These are phyloP conservation scores for Scorias spongiosa DNA, from an alignment of 2,329 filamentous ascomycete species.

Conservation along the genomic window DNA sequence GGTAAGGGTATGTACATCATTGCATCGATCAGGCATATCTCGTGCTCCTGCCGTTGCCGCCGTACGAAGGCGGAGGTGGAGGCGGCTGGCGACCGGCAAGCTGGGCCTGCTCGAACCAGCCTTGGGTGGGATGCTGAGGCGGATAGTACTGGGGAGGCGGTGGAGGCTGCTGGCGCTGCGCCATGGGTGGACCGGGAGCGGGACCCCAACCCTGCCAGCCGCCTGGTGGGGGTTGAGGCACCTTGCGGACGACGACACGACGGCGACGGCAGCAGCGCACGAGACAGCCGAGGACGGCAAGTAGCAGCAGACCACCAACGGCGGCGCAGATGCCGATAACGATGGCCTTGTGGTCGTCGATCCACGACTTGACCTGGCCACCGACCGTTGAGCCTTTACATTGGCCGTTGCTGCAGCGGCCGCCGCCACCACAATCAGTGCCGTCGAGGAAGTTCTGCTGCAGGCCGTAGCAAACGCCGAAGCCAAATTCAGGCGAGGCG, in stretches of 20 bases:
- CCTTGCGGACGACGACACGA: constrained; percentile 4
- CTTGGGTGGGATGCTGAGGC: neutral
- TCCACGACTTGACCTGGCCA: constrained; percentile 60
- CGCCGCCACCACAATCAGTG: constrained; percentile 67
- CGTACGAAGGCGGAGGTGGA: constrained; percentile 3
- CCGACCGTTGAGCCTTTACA: constrained; percentile 57
- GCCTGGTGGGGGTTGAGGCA: constrained; percentile 10
- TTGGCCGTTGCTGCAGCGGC: constrained; percentile 60
- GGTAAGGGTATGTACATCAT: too few species aligned
- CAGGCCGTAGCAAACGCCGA: constrained; percentile 54
- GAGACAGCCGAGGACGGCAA: constrained; percentile 55
- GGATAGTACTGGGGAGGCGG: constrained; percentile 1
- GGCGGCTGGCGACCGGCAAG: neutral
- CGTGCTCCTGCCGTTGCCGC: constrained; percentile 3
- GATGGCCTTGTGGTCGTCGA: constrained; percentile 59
- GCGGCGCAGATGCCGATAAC: constrained; percentile 65
- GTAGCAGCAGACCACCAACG: constrained; percentile 56
- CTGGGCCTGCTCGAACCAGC: constrained; percentile 1
- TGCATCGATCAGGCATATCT: constrained; percentile 5
- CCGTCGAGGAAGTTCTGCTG: constrained; percentile 91
- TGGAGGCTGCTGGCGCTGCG: constrained; percentile 5
- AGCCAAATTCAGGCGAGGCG: constrained; percentile 50
- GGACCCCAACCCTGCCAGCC: constrained; percentile 21
- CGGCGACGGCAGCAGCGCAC: constrained; percentile 37
- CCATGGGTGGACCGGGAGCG: constrained; percentile 4